Base-by-base conservation (phyloP, 2,329 filamentous ascomycete species). In the Fusarium protoensiforme region DNA sequence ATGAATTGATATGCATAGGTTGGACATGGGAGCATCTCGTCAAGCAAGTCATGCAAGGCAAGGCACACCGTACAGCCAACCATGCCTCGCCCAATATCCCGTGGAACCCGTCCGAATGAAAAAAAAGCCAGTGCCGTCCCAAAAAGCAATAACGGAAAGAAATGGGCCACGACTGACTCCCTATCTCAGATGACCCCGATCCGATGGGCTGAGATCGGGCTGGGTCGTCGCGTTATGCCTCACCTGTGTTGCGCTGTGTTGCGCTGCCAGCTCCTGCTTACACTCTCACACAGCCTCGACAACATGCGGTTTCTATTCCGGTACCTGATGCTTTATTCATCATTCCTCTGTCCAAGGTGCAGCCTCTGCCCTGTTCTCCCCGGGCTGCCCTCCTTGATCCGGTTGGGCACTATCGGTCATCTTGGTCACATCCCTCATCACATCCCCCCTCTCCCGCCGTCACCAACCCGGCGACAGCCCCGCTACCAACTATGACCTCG, bases 401-500 rank as follows among this genome's bases (percentile, higher is more conserved):
- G 59, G 61, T 67, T 72, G 64, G 67, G 71, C 62, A 56, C 59
- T 60, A 38, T 59, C 56, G 54, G 58, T 54, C 71, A 56, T 67
- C 39, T 67, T 64, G 39, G 67, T 73, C 72, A 75, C 72, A 56
- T 73, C 60, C 56, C 62, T 68, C 63, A 73, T 73, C 68, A 72
- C 73, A 71, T 72, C 73, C 66, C 63, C 41, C 62, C 53, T 69
- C 57, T 41, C 54, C 53, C 31, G 24, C 56, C 65, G 61, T 69
- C 58, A 72, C 70, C 57, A 68, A 74, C 64, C 67, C 27, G 70
- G 72, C 46, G 67, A 60, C 51, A 61, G 67, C 75, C 75, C 72
- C 75, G 75, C 75, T 77, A 74, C 68, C 54, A 24, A 69, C 51
- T 61, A 61, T 61, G 72, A 22, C 75, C 75, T 74, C 72, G 75